Evolutionary conservation across 495 filamentous ascomycete species (phyloP).

Genomic region (Penicillium coprophilum): DNA sequence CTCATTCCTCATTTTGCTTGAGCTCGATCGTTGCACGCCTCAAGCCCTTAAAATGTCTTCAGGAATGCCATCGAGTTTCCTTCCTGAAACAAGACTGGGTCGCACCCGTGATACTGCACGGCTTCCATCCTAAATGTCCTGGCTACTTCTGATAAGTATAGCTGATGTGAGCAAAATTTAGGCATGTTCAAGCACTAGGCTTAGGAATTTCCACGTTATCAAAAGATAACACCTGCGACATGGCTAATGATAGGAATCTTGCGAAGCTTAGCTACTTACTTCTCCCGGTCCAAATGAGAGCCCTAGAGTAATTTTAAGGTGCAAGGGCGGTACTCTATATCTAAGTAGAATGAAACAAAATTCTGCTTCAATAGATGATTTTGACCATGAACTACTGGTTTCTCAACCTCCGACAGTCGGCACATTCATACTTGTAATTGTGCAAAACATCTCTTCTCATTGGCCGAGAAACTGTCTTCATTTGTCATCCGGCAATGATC

Average conservation of each 20-base stretch:
- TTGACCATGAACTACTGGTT: conserved; percentile 1
- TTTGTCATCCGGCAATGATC: conserved; percentile 34
- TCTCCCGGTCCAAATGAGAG: too few species aligned
- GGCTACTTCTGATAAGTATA: background rate
- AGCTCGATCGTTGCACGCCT: background rate
- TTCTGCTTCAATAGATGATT: background rate
- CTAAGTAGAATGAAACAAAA: background rate
- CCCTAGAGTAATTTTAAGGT: too few species aligned
- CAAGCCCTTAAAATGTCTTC: background rate
- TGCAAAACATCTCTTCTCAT: conserved; percentile 28
- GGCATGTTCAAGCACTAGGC: background rate
- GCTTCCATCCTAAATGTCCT: background rate
- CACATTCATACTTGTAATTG: conserved; percentile 7
- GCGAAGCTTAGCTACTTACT: too few species aligned
- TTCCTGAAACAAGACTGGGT: background rate
- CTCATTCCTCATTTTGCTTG: background rate
- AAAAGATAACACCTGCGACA: background rate
- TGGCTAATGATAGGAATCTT: background rate
- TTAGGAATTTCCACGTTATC: background rate
- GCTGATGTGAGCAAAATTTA: background rate
- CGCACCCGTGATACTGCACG: background rate
- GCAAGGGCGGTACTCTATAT: background rate
- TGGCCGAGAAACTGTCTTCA: conserved; percentile 17
- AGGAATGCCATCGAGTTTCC: background rate
- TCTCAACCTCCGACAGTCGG: conserved; percentile 18